Percentiles rank a stretch among this genome's conserved stretches.
Evolutionary conservation across 176 grass and related monocot genomes (phyloP).

Genomic region (Aechmea fasciata): DNA sequence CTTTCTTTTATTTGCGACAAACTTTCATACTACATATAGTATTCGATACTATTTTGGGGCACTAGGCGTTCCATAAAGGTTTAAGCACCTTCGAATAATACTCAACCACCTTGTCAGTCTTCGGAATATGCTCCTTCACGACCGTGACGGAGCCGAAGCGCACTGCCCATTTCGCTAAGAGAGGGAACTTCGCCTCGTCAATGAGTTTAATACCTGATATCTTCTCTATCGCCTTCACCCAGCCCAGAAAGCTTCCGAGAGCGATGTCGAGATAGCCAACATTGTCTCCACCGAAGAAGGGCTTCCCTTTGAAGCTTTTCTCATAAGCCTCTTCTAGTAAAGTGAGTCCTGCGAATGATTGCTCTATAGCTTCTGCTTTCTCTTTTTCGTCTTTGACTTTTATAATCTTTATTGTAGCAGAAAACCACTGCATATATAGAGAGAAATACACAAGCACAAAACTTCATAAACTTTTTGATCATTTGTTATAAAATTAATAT

Average conservation of each 20-base stretch:
- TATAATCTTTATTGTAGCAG: not conserved
- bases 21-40: too few relatives aligned
- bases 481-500: too few relatives aligned
- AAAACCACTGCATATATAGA: too few relatives aligned
- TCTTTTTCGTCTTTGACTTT: slow-evolving; percentile 20
- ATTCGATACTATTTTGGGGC: too few relatives aligned
- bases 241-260: slow-evolving; percentile 39
- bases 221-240: slow-evolving; percentile 30
- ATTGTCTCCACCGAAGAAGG: slow-evolving; percentile 53
- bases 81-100: too few relatives aligned
- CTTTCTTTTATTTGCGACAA: too few relatives aligned
- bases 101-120: too few relatives aligned
- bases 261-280: slow-evolving; percentile 52
- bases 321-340: slow-evolving; percentile 37
- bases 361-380: slow-evolving; percentile 16
- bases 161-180: slow-evolving; percentile 42
- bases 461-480: too few relatives aligned
- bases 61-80: too few relatives aligned
- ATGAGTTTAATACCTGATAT: slow-evolving; percentile 22
- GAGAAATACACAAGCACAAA: too few relatives aligned
- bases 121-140: too few relatives aligned
- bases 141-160: slow-evolving; percentile 13
- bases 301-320: slow-evolving; percentile 13
- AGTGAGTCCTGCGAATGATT: slow-evolving; percentile 4
- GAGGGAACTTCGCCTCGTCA: slow-evolving; percentile 34